Evolutionary conservation across 345 rosid genomes (phyloP), one percentile per base, ranked within the genome.

Genomic region (Populus simonii): DNA sequence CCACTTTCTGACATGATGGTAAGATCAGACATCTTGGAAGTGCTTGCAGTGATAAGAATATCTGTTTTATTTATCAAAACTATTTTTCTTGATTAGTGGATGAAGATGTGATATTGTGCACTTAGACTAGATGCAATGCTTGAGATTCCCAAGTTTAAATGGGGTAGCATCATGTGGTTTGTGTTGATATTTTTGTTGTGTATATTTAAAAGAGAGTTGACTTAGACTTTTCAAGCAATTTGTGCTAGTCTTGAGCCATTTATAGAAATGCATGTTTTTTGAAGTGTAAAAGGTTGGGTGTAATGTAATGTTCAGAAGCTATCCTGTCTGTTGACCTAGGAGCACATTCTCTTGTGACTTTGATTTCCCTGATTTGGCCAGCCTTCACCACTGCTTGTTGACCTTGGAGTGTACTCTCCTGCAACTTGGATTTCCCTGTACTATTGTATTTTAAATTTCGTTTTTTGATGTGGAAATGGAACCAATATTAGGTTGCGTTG

Each of bases 1-100:
- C 97, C 97, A 15, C 92, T 96, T 71, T 82, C 98, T 69, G 97
- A 94, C 87, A 91, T 96, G 99, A 96, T 94, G 99, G 99, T 96
- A 87, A 89, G 93, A 68, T 10, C 82, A 70, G 76, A 75, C 63
- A 82, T 23, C 63, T 39, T 23, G 25, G 43, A 36, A 17, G 39
- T 70, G 29, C 33, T 57, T 72, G 55, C 31, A 31, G 6, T 57
- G 47, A 29, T 65, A 33, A 11, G 4, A 57, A 22, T 8, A 61
- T 47, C 25, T 33, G 8, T 22, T 11, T 63, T 12, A 25, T 51
- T 41, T 10, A 20, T 18, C 10, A 25, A 31, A 17, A 4, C n/a
- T 27, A 10, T 53, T 45, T 29, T 43, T 39, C 13, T 66, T n/a
- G 36, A 25, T 39, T 7, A 4, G 20, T 31, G 45, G 69, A 66